Percentiles rank a stretch among this genome's conserved stretches.
These are phyloP conservation scores for Vaccinium vitisidaea DNA, from an alignment of 148 eudicot genomes.

Conservation along the genomic window DNA sequence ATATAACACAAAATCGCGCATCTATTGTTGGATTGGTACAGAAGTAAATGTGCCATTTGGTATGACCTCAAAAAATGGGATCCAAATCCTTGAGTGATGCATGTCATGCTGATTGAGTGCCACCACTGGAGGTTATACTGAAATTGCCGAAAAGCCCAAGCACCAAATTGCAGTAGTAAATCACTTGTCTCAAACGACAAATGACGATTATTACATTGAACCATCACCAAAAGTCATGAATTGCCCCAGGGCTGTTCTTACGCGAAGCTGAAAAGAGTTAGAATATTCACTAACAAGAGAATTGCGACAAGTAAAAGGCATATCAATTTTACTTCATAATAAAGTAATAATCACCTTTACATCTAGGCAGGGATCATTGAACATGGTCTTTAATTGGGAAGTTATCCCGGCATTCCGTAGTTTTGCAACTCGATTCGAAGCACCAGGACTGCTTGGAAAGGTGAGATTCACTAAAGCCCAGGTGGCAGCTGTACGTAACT, in stretches of 20 bases:
- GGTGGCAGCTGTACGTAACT: conserved; percentile 66
- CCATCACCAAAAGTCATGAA: conserved; percentile 43
- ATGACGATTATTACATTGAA: conserved; percentile 29
- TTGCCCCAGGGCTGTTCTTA: conserved; percentile 60
- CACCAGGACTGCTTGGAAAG: conserved; percentile 65
- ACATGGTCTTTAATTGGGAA: conserved; percentile 70
- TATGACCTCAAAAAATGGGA: conserved; percentile 11
- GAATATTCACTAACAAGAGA: not conserved
- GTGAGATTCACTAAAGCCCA: conserved; percentile 87
- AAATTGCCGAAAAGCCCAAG: conserved; percentile 8
- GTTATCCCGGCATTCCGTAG: conserved; percentile 65
- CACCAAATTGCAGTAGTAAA: conserved; percentile 17
- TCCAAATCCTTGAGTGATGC: conserved; percentile 12
- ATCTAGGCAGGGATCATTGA: conserved; percentile 79
- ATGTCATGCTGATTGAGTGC: conserved; percentile 20
- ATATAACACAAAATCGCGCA: conserved; percentile 10
- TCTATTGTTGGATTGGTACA: conserved; percentile 3
- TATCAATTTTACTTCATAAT: not conserved
- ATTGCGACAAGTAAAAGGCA: not conserved
- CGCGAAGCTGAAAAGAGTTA: conserved; percentile 67
- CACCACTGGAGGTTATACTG: conserved; percentile 11
- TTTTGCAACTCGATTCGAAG: conserved; percentile 48
- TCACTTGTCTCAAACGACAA: conserved; percentile 10
- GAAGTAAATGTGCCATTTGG: not conserved
- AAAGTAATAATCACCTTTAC: conserved; percentile 57